These are phyloP conservation scores for Gnaphalium uliginosum DNA, from an alignment of 129 eudicot species.

Conservation along the genomic window DNA sequence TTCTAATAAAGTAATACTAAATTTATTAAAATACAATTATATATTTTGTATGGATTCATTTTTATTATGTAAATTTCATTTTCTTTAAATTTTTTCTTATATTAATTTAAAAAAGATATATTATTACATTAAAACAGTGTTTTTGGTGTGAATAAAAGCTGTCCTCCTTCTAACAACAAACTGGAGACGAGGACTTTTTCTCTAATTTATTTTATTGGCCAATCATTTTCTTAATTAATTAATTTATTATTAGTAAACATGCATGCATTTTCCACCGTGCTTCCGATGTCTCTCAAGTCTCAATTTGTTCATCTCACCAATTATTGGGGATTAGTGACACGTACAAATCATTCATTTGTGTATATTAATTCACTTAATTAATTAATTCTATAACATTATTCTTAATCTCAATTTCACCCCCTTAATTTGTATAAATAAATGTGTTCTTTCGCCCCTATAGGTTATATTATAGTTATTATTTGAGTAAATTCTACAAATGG, in stretches of 20 bases:
- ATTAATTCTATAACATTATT: too few relatives aligned
- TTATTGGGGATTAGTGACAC: slow-evolving; percentile 4
- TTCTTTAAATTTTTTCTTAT: neutral
- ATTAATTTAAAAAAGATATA: neutral
- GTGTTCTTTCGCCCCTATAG: too few relatives aligned
- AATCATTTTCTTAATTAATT: slow-evolving; percentile 18
- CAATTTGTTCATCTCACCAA: neutral
- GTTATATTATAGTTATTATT: too few relatives aligned
- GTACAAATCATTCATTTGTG: neutral
- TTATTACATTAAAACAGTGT: neutral
- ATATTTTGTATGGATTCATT: neutral
- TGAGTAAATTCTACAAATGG: too few relatives aligned
- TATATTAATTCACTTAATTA: neutral
- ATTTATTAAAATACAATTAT: too few relatives aligned
- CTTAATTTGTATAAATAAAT: too few relatives aligned
- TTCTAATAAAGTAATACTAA: too few relatives aligned
- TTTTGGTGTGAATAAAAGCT: slow-evolving; percentile 31
- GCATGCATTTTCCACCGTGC: slow-evolving; percentile 27
- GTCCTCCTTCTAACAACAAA: slow-evolving; percentile 33
- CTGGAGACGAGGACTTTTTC: slow-evolving; percentile 37
- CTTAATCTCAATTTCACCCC: too few relatives aligned
- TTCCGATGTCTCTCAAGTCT: neutral
- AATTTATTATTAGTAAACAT: slow-evolving; percentile 16
- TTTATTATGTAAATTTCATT: neutral
- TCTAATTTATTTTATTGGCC: neutral